Evolutionary conservation across 2,329 filamentous ascomycete genomes (phyloP).

Genomic region (Septoria linicola): DNA sequence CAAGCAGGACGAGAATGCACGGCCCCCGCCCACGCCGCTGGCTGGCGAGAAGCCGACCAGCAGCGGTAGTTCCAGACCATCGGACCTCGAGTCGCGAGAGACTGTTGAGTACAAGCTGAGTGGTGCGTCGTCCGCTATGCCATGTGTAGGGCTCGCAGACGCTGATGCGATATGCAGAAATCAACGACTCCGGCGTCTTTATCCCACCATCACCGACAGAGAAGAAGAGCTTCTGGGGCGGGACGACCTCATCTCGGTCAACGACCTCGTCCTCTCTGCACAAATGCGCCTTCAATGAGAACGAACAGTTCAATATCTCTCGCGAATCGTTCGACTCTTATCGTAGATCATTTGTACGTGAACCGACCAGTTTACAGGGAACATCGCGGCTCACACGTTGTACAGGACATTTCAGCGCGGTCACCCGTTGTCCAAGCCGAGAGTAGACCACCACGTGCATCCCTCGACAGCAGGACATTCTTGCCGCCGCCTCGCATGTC

Average conservation of each 20-base stretch:
- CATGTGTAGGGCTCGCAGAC: not conserved
- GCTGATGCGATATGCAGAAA: constrained; percentile 58
- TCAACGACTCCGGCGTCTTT: constrained; percentile 93
- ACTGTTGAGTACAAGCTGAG: constrained; percentile 54
- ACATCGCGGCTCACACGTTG: constrained; percentile 1
- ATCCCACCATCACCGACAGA: constrained; percentile 91
- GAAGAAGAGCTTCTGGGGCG: constrained; percentile 75
- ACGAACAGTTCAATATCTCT: constrained; percentile 92
- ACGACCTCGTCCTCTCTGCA: constrained; percentile 55
- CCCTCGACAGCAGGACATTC: constrained; percentile 67
- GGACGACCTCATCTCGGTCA: constrained; percentile 50
- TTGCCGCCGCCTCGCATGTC: constrained; percentile 49
- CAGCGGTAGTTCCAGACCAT: constrained; percentile 34
- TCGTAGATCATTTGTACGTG: constrained; percentile 83
- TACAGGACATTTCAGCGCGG: constrained; percentile 82
- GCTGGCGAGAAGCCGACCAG: constrained; percentile 14
- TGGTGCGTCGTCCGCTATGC: constrained; percentile 41
- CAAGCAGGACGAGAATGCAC: constrained; percentile 40
- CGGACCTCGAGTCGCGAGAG: constrained; percentile 44
- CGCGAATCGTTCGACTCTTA: constrained; percentile 97
- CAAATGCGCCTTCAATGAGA: constrained; percentile 69
- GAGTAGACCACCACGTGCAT: constrained; percentile 68
- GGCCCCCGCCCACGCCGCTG: constrained; percentile 23
- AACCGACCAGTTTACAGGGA: not conserved
- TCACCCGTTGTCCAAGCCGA: constrained; percentile 66